Evolutionary conservation across 176 grass and related monocot species (phyloP), one percentile per base, ranked within the genome.

Genomic region (Pontederia crassipes): DNA sequence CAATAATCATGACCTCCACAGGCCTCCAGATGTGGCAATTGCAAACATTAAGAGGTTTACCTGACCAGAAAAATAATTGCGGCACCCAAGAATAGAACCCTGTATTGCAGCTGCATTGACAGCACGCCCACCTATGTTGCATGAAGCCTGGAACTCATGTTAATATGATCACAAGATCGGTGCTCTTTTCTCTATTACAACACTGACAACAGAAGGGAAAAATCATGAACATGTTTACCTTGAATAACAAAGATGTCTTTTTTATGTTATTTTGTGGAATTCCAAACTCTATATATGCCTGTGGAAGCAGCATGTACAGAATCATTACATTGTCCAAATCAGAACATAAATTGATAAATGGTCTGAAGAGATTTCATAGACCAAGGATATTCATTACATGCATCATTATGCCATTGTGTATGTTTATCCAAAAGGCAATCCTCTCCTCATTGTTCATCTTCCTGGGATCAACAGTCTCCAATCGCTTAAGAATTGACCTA

Each of bases 351-450:
- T 17, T 9, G 4, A 24, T 12, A 11, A 28, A 65, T 20, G 12
- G 18, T 20, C 2, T 51, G 18, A 62, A 15, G 24, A 27, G 29
- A 13, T 45, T 54, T 55, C 12, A 24, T 32, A 14, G 29, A 52
- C 10, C 12, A 14, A 8, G 10, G 48, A 53, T 12, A 66, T 15
- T 14, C 6, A 6, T 69, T 69, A 69, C 66, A 57, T 69, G 66
- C 66, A 69, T 69, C 50, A 69, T 26, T 69, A 69, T 56, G 8
- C 52, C 66, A 69, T 69, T 69, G 29, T 69, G 52, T 54, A 69
- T 46, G 50, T 69, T 69, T n/a, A 69, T 69, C 66, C 66, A 69
- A 45, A 69, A 69, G n/a, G 66, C 66, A 57, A 69, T 28, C 53
- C 46, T 69, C 56, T 69, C 52, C 18, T 69, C 66, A 46, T 57